A percentile compares a stretch with the other conserved stretches of the same genome.
phyloP scores from a whole-genome alignment of 352 stramenopile genomes.

The Phytophthora europaea region DNA sequence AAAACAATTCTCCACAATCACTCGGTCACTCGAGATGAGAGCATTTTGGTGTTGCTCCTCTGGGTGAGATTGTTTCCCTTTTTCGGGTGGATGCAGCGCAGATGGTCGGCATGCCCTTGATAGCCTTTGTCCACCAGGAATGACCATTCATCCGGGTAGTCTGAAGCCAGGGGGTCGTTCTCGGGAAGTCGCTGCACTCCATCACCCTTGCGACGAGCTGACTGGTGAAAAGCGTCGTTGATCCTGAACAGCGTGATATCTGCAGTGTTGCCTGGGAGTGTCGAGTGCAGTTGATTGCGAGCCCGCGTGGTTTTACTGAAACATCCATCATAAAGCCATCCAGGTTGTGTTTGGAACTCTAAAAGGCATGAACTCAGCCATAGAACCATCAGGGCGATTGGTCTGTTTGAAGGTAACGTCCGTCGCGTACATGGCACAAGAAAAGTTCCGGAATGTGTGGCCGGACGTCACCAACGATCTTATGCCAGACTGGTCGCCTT shows the following conservation, averaged over 20 bases:
- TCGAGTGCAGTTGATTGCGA: neutral
- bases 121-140: neutral
- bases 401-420: conserved; percentile 3
- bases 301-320: neutral
- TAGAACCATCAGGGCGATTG: neutral
- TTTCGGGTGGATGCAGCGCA: neutral
- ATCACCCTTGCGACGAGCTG: neutral
- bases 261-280: neutral
- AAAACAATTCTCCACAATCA: neutral
- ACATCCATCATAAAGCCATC: neutral
- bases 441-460: neutral
- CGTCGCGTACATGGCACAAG: neutral
- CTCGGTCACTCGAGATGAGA: neutral
- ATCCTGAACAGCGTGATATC: neutral
- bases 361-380: conserved; percentile 5
- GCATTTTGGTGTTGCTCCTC: neutral
- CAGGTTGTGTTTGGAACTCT: conserved; percentile 1
- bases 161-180: neutral
- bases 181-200: neutral
- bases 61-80: neutral
- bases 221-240: neutral
- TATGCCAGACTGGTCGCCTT: neutral
- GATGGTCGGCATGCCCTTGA: neutral
- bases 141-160: conserved; percentile 1
- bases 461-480: neutral